Percentiles rank a stretch among this genome's conserved stretches.
Evolutionary conservation across 129 eudicot genomes (phyloP).

Genomic region (Solidago caesia): DNA sequence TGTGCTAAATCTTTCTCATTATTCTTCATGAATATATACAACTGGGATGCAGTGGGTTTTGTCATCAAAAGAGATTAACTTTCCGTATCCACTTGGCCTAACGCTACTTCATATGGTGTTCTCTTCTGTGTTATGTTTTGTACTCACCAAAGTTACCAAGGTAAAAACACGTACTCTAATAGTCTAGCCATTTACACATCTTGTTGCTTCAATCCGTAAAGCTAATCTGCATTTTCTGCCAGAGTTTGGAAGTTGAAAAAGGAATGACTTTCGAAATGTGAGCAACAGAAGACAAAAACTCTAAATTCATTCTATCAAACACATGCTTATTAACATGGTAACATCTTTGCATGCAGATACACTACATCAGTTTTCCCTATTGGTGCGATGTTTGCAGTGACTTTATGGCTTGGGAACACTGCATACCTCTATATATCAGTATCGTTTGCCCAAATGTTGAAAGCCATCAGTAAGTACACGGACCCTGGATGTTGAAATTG

Average conservation of each 20-base stretch:
- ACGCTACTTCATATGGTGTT: constrained; percentile 94
- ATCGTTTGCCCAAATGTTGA: constrained; percentile 92
- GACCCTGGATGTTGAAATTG: not conserved
- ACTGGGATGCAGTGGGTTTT: constrained; percentile 78
- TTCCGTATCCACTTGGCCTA: constrained; percentile 95
- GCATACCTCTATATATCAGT: constrained; percentile 89
- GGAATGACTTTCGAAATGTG: constrained; percentile 88
- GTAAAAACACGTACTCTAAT: not conserved
- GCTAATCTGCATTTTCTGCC: constrained; percentile 24
- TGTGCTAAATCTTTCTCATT: not conserved
- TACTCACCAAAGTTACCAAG: constrained; percentile 71
- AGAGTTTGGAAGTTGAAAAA: constrained; percentile 71
- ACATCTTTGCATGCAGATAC: constrained; percentile 44
- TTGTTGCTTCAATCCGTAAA: constrained; percentile 11
- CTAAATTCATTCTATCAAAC: not conserved
- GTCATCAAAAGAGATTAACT: constrained; percentile 92
- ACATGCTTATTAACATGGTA: not conserved
- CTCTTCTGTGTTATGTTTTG: constrained; percentile 83
- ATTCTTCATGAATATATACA: not conserved
- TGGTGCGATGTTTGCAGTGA: constrained; percentile 91
- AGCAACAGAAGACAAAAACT: constrained; percentile 25
- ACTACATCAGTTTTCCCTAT: constrained; percentile 74
- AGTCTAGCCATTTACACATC: not conserved
- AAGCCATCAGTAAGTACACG: constrained; percentile 71
- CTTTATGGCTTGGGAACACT: constrained; percentile 97